phyloP scores from a whole-genome alignment of 208 protist genomes.

The Phytomonas francai region DNA sequence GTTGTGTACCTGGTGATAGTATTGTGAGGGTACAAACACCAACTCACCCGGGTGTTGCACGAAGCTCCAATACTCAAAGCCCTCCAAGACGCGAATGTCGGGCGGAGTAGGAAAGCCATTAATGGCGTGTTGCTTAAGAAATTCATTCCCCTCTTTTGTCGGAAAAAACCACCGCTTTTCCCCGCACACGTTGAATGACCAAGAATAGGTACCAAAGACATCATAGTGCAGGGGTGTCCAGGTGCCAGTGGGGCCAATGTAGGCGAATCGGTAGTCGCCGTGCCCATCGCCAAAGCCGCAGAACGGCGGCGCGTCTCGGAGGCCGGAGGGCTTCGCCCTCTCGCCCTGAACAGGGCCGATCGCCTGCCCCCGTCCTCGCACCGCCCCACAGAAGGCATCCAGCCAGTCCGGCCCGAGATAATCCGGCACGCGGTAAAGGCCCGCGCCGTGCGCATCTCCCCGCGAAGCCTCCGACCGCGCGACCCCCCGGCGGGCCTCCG shows the following conservation, averaged over 20 bases:
- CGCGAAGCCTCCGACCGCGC: not conserved
- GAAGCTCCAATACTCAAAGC: conserved; percentile 30
- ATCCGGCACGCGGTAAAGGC: conserved; percentile 57
- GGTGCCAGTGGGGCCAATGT: conserved; percentile 55
- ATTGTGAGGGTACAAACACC: conserved; percentile 75
- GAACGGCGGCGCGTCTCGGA: not conserved
- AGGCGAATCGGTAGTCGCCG: conserved; percentile 81
- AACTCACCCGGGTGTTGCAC: conserved; percentile 70
- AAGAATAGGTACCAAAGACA: conserved; percentile 84
- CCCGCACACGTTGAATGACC: conserved; percentile 82
- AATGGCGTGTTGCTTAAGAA: conserved; percentile 23
- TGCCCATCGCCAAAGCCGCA: conserved; percentile 44
- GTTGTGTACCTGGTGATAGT: conserved; percentile 84
- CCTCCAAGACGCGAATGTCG: conserved; percentile 56
- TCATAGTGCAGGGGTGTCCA: conserved; percentile 81
- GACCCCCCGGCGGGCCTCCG: conserved; percentile 11
- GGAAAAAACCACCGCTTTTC: conserved; percentile 84
- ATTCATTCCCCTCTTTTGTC: conserved; percentile 28
- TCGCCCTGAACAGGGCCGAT: not conserved
- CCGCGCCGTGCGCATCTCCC: conserved; percentile 16
- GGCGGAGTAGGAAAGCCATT: conserved; percentile 30
- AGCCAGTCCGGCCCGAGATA: conserved; percentile 81
- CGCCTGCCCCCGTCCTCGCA: not conserved
- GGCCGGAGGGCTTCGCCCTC: too few relatives aligned
- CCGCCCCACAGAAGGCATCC: conserved; percentile 37